These are phyloP conservation scores for Zymoseptoria passerinii DNA, from an alignment of 2,329 filamentous ascomycete genomes.

Conservation along the genomic window DNA sequence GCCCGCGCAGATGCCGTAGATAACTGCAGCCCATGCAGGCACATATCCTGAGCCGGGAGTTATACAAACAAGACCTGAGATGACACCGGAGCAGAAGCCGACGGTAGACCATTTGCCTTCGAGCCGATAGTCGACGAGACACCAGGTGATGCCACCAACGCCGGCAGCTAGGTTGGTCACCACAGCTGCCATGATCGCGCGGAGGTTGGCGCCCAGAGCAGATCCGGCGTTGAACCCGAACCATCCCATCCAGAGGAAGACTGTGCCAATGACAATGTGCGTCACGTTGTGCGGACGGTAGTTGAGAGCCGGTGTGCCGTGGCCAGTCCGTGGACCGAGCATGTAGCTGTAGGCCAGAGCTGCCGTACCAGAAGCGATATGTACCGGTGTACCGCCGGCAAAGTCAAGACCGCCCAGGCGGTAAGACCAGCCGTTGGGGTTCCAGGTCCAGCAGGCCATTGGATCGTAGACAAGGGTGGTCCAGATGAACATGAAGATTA, in stretches of 20 bases:
- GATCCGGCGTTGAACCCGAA: conserved; percentile 97
- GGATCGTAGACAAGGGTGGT: conserved; percentile 83
- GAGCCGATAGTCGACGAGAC: conserved; percentile 76
- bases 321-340: conserved; percentile 75
- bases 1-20: conserved; percentile 70
- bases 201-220: conserved; percentile 65
- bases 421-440: conserved; percentile 70
- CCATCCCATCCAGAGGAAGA: conserved; percentile 80
- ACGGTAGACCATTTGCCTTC: conserved; percentile 90
- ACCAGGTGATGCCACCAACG: conserved; percentile 82
- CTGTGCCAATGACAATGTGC: conserved; percentile 83
- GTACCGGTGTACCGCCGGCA: conserved; percentile 82
- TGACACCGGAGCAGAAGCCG: conserved; percentile 84
- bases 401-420: conserved; percentile 78
- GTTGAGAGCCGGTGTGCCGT: conserved; percentile 81
- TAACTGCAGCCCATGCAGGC: conserved; percentile 72
- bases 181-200: conserved; percentile 76
- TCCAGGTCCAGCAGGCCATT: conserved; percentile 95
- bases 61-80: conserved; percentile 79
- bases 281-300: conserved; percentile 90
- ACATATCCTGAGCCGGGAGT: conserved; percentile 83
- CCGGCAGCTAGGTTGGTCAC: conserved; percentile 81
- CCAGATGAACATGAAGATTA: conserved; percentile 93
- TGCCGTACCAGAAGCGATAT: conserved; percentile 77
- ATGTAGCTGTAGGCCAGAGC: conserved; percentile 87